A percentile compares a stretch with the other conserved stretches of the same genome.
phyloP scores from a whole-genome alignment of 2,329 filamentous ascomycete species.

The Pseudogymnoascus sp. region DNA sequence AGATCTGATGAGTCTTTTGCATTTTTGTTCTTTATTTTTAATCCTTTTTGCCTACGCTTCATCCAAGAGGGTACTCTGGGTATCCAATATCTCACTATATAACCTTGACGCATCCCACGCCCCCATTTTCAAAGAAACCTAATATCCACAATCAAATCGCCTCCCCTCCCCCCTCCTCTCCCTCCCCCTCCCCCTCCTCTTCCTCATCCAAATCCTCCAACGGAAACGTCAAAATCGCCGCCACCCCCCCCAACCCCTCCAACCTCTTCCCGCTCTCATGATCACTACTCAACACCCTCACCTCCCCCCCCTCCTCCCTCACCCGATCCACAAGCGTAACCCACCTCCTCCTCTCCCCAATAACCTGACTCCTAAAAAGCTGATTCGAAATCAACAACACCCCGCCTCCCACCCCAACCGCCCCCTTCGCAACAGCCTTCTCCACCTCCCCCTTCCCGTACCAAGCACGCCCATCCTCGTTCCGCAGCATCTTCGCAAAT shows the following conservation, averaged over 20 bases:
- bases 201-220: slow-evolving; percentile 73
- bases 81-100: slow-evolving; percentile 5
- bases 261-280: slow-evolving; percentile 88
- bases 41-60: neutral
- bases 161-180: slow-evolving; percentile 19
- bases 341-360: slow-evolving; percentile 69
- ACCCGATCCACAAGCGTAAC: slow-evolving; percentile 83
- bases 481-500: slow-evolving; percentile 68
- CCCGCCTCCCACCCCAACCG: slow-evolving; percentile 78
- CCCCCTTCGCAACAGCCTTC: slow-evolving; percentile 75
- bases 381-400: slow-evolving; percentile 80
- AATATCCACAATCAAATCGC: neutral
- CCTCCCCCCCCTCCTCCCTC: slow-evolving; percentile 78
- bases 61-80: neutral
- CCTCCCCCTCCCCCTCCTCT: slow-evolving; percentile 34
- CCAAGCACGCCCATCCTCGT: slow-evolving; percentile 82
- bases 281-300: slow-evolving; percentile 80
- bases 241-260: slow-evolving; percentile 77
- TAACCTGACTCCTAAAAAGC: slow-evolving; percentile 75
- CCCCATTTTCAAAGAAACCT: neutral
- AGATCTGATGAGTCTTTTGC: neutral
- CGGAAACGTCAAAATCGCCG: slow-evolving; percentile 84
- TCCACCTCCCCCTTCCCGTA: slow-evolving; percentile 81
- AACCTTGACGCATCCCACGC: neutral
- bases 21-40: neutral